These are phyloP conservation scores for Psilocybe cubensis DNA, from an alignment of 768 basidiomycete genomes.

Conservation along the genomic window DNA sequence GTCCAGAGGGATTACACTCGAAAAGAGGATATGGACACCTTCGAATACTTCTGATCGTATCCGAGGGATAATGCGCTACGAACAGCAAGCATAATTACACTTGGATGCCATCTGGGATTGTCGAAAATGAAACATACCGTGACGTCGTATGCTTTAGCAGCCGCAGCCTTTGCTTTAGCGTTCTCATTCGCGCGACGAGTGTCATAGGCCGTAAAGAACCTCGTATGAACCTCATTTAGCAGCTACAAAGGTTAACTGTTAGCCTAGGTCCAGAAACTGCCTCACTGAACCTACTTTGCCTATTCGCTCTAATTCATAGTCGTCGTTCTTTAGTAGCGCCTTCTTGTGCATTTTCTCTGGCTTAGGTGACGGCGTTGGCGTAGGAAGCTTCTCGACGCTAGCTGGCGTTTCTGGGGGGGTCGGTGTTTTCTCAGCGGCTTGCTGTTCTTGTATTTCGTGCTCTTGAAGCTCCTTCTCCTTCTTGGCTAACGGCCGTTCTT, in stretches of 20 bases:
- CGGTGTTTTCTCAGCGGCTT: constrained; percentile 13
- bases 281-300: constrained; percentile 50
- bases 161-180: constrained; percentile 9
- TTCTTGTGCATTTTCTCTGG: constrained; percentile 58
- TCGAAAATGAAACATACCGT: constrained; percentile 55
- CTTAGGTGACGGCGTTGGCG: constrained; percentile 23
- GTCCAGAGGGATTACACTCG: constrained; percentile 93
- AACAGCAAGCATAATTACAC: neutral
- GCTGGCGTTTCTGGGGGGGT: neutral
- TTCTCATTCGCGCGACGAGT: constrained; percentile 33
- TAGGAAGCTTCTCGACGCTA: constrained; percentile 11
- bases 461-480: constrained; percentile 80
- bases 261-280: neutral
- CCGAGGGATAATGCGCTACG: constrained; percentile 81
- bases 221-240: constrained; percentile 76
- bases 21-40: constrained; percentile 86
- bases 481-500: constrained; percentile 86
- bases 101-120: neutral
- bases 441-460: constrained; percentile 34
- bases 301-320: constrained; percentile 81
- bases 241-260: constrained; percentile 49
- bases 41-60: constrained; percentile 78
- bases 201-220: constrained; percentile 77
- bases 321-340: constrained; percentile 86
- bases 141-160: constrained; percentile 64